phyloP scores from a whole-genome alignment of 306 rosid species.

The Glycine latifolia region DNA sequence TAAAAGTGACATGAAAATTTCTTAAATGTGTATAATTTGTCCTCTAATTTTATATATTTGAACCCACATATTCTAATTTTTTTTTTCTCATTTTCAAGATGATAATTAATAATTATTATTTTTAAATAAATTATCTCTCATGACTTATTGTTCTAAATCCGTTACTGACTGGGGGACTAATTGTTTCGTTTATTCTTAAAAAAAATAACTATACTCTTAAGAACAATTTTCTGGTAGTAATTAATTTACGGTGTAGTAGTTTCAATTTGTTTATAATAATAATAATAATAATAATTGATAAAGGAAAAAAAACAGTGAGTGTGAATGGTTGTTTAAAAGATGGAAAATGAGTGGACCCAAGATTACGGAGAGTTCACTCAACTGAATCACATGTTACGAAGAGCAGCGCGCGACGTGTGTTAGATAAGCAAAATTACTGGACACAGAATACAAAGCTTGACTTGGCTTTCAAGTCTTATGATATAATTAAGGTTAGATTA shows the following conservation, averaged over 20 bases:
- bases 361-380: constrained; percentile 60
- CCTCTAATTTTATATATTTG: too few relatives aligned
- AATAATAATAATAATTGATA: neutral
- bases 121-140: too few relatives aligned
- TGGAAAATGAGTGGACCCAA: constrained; percentile 45
- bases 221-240: neutral
- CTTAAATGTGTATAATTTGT: too few relatives aligned
- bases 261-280: neutral
- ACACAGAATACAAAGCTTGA: constrained; percentile 36
- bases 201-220: neutral
- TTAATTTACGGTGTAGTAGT: neutral
- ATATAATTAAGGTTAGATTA: constrained; percentile 12
- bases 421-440: constrained; percentile 20
- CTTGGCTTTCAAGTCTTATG: constrained; percentile 50
- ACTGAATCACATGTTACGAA: constrained; percentile 59
- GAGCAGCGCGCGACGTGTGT: constrained; percentile 4
- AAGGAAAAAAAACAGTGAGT: neutral
- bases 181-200: too few relatives aligned
- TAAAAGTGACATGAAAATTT: too few relatives aligned
- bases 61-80: too few relatives aligned
- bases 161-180: too few relatives aligned
- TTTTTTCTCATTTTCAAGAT: too few relatives aligned
- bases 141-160: too few relatives aligned
- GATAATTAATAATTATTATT: too few relatives aligned
- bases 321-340: neutral